Evolutionary conservation across 371 early-diverging fungal genomes (phyloP), one percentile per base, ranked within the genome.

Genomic region (Mucor plumbeus): DNA sequence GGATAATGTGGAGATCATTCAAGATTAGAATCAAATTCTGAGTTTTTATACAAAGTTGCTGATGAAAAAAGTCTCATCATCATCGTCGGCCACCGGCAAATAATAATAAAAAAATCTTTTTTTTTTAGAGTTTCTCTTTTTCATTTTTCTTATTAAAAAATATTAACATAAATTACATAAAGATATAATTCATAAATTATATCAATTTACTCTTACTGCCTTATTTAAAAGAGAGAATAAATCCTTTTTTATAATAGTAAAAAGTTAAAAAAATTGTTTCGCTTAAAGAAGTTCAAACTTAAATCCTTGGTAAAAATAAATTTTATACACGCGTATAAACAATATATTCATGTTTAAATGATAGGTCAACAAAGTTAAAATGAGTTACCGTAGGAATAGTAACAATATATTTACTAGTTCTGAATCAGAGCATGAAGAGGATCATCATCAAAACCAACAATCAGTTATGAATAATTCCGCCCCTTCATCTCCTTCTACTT

Each of bases 11-110:
- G 74, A 53, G 38, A 33, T 38, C 34, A 9, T 71, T 54, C 54
- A 38, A 67, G 13, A 33, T 67, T 1, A 66, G 70, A 67, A 44
- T 76, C 26, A 79, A 76, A 33, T 47, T 75, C 39, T 75, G 61
- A 65, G 64, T 61, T 47, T 47, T 53, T 14, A 26, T 53, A 9
- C 31, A 47, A 21, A 4, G 38, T 38, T 9, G 19, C 48, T 47
- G 8, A 26, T 31, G 31, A 50, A 9, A 10, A 50, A 50, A 26
- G 14, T 31, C 53, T 14, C 53, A 31, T 21, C 50, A 38, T 38
- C 38, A 38, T 13, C 31, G 19, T 53, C 53, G 53, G 53, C 53
- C 53, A 53, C 53, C 31, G 53, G 53, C 26, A 26, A 53, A 53
- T 40, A 53, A 56, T 50, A 56, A 53, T 34, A 59, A 48, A 61